These are phyloP conservation scores for Chaetomiaceae sp. DNA, from an alignment of 2,329 filamentous ascomycete genomes.

Conservation along the genomic window DNA sequence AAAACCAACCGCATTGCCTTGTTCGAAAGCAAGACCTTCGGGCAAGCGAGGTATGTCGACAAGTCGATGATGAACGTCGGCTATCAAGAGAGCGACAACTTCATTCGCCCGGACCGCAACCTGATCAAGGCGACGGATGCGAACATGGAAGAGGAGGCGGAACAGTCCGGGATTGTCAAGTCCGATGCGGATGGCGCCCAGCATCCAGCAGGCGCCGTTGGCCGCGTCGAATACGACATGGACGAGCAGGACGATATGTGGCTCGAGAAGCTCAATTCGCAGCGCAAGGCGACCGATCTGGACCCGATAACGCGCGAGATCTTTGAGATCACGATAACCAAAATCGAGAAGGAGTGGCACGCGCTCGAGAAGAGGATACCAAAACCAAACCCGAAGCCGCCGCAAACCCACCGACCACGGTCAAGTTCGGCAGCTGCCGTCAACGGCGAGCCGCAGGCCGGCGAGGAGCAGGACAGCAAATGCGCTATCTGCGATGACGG, in stretches of 20 bases:
- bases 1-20: conserved; percentile 73
- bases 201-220: conserved; percentile 50
- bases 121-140: conserved; percentile 61
- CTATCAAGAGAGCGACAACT: conserved; percentile 92
- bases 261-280: conserved; percentile 77
- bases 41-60: conserved; percentile 87
- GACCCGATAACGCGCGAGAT: conserved; percentile 87
- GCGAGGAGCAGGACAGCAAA: conserved; percentile 94
- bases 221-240: conserved; percentile 97
- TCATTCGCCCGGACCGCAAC: conserved; percentile 68
- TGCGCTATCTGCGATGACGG: conserved; percentile 98
- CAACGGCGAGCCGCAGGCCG: conserved; percentile 81
- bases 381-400: conserved; percentile 93
- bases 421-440: conserved; percentile 94
- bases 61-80: conserved; percentile 94
- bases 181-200: conserved; percentile 53
- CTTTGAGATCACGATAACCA: conserved; percentile 97
- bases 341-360: conserved; percentile 99
- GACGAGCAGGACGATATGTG: conserved; percentile 98
- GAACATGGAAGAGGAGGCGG: conserved; percentile 55
- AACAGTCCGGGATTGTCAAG: conserved; percentile 41
- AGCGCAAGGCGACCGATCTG: conserved; percentile 67
- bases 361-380: conserved; percentile 93
- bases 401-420: conserved; percentile 85
- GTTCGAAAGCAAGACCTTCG: conserved; percentile 79